These are phyloP conservation scores for Botrytis fragariae DNA, from an alignment of 2,329 filamentous ascomycete genomes.

Conservation along the genomic window DNA sequence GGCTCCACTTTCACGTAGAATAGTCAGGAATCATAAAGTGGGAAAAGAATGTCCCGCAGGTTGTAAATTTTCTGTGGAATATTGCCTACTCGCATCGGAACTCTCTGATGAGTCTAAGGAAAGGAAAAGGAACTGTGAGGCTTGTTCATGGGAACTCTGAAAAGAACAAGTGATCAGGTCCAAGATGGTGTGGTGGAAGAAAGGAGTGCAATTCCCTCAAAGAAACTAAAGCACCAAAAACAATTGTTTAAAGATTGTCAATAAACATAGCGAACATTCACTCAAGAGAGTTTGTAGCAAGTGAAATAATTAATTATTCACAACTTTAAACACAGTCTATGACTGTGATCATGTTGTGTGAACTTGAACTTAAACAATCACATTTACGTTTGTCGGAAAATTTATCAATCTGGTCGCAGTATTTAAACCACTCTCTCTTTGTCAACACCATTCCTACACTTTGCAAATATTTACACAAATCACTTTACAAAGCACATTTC, in stretches of 20 bases:
- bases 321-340: neutral
- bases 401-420: neutral
- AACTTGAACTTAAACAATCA: neutral
- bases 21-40: neutral
- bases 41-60: neutral
- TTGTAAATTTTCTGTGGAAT: neutral
- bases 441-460: neutral
- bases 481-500: neutral
- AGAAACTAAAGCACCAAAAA: neutral
- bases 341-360: neutral
- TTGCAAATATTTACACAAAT: neutral
- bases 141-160: neutral
- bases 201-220: neutral
- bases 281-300: neutral
- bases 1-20: neutral
- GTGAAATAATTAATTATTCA: neutral
- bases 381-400: neutral
- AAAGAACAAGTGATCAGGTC: neutral
- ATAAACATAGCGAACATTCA: neutral
- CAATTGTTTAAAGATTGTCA: neutral
- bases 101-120: neutral
- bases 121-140: neutral
- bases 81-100: neutral
- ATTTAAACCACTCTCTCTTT: neutral
- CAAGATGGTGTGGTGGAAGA: neutral